Evolutionary conservation across 164 flowering plant species (phyloP).

Genomic region (Aristolochia californica): DNA sequence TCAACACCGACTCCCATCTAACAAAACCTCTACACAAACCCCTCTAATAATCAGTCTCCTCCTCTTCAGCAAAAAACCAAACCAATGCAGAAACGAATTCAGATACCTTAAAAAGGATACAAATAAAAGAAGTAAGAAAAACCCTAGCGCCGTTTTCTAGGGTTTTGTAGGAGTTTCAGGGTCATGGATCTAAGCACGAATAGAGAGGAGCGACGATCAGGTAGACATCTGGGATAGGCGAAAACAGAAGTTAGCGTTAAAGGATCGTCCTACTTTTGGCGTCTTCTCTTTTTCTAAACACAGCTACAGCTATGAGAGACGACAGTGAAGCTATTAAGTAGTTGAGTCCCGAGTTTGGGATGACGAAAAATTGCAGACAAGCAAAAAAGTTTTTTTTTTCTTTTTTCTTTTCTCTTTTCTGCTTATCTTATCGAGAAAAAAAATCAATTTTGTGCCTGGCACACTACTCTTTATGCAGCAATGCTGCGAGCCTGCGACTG

Average conservation of each 20-base stretch:
- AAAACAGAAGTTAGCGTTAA: neutral
- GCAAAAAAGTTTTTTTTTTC: no score
- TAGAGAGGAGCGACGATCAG: neutral
- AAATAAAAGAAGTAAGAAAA: neutral
- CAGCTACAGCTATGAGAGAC: no score
- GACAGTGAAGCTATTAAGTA: no score
- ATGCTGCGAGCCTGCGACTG: no score
- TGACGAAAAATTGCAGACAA: no score
- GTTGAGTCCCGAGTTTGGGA: no score
- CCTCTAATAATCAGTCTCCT: neutral
- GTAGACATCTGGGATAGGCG: neutral
- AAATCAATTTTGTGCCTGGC: no score
- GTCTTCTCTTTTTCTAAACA: no score
- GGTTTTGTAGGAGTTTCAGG: neutral
- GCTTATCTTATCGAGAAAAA: no score
- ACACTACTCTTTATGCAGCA: no score
- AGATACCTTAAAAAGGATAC: neutral
- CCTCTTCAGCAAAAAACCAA: neutral
- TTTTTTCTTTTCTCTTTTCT: no score
- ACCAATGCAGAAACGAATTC: neutral
- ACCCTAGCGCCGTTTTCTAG: slow-evolving; percentile 7
- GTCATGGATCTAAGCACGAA: neutral
- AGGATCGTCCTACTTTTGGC: neutral
- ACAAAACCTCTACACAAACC: no score
- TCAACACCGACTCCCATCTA: neutral